These are phyloP conservation scores for Pueraria montana DNA, from an alignment of 306 rosid genomes.

Conservation along the genomic window DNA sequence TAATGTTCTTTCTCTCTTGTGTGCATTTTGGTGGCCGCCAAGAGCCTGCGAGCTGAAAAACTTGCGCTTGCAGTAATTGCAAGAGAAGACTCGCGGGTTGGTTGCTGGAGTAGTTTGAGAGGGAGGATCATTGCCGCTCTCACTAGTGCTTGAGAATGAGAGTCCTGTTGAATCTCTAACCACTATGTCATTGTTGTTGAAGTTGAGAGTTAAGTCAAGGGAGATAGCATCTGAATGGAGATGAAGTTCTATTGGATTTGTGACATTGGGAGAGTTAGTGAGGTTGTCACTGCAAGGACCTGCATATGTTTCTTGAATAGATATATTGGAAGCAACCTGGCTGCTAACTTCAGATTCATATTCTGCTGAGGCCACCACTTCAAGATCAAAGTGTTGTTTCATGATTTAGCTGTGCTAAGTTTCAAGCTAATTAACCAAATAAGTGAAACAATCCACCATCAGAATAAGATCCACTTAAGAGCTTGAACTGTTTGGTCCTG, in stretches of 20 bases:
- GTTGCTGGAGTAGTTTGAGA: slow-evolving; percentile 56
- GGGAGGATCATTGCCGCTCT: slow-evolving; percentile 82
- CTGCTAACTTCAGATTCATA: slow-evolving; percentile 79
- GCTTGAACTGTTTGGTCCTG: slow-evolving; percentile 48
- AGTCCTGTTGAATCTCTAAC: slow-evolving; percentile 62
- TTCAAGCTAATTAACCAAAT: slow-evolving; percentile 38
- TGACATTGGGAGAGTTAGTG: slow-evolving; percentile 50
- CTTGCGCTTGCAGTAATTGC: slow-evolving; percentile 92
- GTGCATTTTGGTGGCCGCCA: slow-evolving; percentile 97
- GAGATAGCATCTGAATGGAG: slow-evolving; percentile 53
- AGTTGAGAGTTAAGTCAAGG: slow-evolving; percentile 80
- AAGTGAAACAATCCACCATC: slow-evolving; percentile 40
- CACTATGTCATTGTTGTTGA: slow-evolving; percentile 55
- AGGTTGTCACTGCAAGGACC: slow-evolving; percentile 61
- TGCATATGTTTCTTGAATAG: slow-evolving; percentile 69
- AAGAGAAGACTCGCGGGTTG: slow-evolving; percentile 70
- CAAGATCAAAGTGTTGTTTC: slow-evolving; percentile 78
- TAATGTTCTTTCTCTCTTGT: slow-evolving; percentile 82
- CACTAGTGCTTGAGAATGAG: slow-evolving; percentile 83
- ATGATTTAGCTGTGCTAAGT: slow-evolving; percentile 48
- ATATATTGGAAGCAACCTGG: slow-evolving; percentile 80
- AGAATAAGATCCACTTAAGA: slow-evolving; percentile 27
- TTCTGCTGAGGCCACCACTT: slow-evolving; percentile 72
- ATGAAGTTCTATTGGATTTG: slow-evolving; percentile 52
- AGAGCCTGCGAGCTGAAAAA: slow-evolving; percentile 96